These are phyloP conservation scores for Neofusicoccum laricinum DNA, from an alignment of 2,329 filamentous ascomycete genomes.

Conservation along the genomic window DNA sequence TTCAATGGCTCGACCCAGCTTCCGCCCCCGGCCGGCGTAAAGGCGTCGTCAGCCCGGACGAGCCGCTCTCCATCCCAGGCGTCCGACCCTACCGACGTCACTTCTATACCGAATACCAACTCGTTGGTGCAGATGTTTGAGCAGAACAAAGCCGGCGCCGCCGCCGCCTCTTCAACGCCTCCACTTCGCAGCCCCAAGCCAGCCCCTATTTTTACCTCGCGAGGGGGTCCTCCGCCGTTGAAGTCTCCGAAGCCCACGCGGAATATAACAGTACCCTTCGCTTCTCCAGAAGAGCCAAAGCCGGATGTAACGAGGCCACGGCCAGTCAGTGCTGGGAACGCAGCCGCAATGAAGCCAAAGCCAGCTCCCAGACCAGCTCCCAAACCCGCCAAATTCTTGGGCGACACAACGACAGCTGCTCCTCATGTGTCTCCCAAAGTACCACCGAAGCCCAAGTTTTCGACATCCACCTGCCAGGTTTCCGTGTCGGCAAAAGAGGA, in stretches of 20 bases:
- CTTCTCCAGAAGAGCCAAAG: background rate
- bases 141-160: constrained; percentile 32
- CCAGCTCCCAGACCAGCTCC: constrained; percentile 21
- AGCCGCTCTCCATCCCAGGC: background rate
- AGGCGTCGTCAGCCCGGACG: background rate
- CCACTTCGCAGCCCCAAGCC: constrained; percentile 8
- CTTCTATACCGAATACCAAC: constrained; percentile 59
- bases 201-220: constrained; percentile 23
- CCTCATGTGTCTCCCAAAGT: background rate
- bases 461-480: background rate
- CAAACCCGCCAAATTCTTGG: constrained; percentile 25
- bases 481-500: background rate
- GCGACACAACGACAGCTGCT: constrained; percentile 1
- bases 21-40: background rate
- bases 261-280: constrained; percentile 12
- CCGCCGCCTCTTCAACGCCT: background rate
- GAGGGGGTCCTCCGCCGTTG: constrained; percentile 32
- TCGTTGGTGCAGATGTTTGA: constrained; percentile 70
- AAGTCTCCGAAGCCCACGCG: constrained; percentile 43
- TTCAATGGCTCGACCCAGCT: background rate
- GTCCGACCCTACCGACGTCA: constrained; percentile 50
- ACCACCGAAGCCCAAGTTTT: background rate
- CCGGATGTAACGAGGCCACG: constrained; percentile 13
- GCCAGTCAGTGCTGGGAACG: constrained; percentile 6
- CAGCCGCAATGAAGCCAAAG: constrained; percentile 27